A percentile compares a stretch with the other conserved stretches of the same genome.
phyloP scores from a whole-genome alignment of 805 yeast genomes.

The Yarrowia sp. region DNA sequence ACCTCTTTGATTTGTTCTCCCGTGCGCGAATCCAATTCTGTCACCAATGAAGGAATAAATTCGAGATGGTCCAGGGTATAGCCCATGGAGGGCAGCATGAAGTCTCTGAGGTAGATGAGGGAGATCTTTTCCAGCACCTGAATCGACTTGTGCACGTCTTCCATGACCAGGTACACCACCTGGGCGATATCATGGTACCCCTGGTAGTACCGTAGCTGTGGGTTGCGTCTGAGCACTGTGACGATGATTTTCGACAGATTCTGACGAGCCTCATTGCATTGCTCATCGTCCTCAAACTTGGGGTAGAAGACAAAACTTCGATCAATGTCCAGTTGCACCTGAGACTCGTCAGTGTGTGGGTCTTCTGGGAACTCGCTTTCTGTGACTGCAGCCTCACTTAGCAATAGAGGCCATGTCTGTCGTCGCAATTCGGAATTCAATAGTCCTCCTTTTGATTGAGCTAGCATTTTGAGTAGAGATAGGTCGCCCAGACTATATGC shows the following conservation, averaged over 20 bases:
- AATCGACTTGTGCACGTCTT: constrained; percentile 46
- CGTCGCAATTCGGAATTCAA: constrained; percentile 11
- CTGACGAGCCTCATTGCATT: constrained; percentile 51
- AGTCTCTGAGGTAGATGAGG: constrained; percentile 75
- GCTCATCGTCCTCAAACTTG: constrained; percentile 48
- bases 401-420: constrained; percentile 12
- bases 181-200: constrained; percentile 91
- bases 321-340: constrained; percentile 77
- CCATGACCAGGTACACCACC: constrained; percentile 64
- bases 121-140: constrained; percentile 63
- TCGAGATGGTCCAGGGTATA: constrained; percentile 70
- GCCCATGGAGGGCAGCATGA: constrained; percentile 74
- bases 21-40: constrained; percentile 53
- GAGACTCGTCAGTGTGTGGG: constrained; percentile 74
- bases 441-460: constrained; percentile 31
- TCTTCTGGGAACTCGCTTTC: constrained; percentile 11
- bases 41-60: constrained; percentile 69
- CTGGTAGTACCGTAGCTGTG: constrained; percentile 78
- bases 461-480: constrained; percentile 48
- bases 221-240: constrained; percentile 64
- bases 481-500: constrained; percentile 50
- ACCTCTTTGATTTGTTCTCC: constrained; percentile 47
- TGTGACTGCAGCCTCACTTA: constrained; percentile 7
- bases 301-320: constrained; percentile 66
- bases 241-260: constrained; percentile 57